Evolutionary conservation across 441 rosid species (phyloP), one percentile per base, ranked within the genome.

Genomic region (Populus hybrid): DNA sequence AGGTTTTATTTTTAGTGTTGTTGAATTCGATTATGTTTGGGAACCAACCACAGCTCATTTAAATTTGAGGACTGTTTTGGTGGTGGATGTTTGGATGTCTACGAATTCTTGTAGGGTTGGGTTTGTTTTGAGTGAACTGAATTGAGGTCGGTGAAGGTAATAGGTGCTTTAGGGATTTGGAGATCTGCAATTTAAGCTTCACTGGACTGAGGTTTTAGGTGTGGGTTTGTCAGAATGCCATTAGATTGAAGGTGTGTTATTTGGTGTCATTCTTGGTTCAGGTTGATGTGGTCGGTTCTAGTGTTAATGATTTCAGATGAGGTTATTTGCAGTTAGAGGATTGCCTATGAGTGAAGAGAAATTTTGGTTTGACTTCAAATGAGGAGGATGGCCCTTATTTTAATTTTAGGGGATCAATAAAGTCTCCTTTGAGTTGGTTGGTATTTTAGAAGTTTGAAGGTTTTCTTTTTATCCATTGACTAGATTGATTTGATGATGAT

Each of bases 81-180:
- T 28, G 67, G 34, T 57, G 64, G 28, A 20, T 76, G 65, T 30
- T 67, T 35, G 10, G 12, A 3, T 26, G 54, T 42, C 63, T 70
- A n/a, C 8, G 42, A 50, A 42, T 71, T n/a, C 46, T 40, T 71
- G 23, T 35, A 38, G 59, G 21, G 23, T 23, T 76, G 46, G 46
- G 46, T 77, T 73, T 76, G 57, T 40, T 26, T 73, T 76, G 67
- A 40, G 70, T 46, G 20, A 70, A 71, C 40, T 76, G 79, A 63
- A 16, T 32, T 77, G 28, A 36, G 64, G 46, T 26, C 64, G 54
- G 46, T 71, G n/a, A 20, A 57, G 70, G 7, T 65, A 40, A 3
- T 10, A 40, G 73, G 32, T 66, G 68, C 59, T 74, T 77, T 35
- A 21, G 26, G 54, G 46, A 74, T 54, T 63, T 46, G 50, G 20